Base-by-base conservation (phyloP, 164 flowering plant genomes). In the Stephania yunnanensis region DNA sequence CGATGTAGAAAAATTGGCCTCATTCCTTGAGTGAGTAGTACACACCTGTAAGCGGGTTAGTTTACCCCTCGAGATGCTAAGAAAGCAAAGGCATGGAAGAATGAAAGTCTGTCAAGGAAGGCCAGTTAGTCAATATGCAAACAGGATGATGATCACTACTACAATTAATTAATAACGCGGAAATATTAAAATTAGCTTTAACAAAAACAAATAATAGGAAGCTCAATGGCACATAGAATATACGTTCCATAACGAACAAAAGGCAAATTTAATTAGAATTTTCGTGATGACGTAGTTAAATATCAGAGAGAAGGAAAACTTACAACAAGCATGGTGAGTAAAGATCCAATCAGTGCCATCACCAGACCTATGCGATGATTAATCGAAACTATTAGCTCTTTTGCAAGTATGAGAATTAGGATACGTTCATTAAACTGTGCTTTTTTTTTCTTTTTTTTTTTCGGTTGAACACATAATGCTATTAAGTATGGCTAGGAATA, bases 241-340 rank as follows among this genome's bases (percentile, higher is more conserved):
- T 36, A 36, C 42, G 42, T 36, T 36, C 42, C 42, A 36, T 36
- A 36, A 36, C 42, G 42, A 36, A 36, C 42, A 36, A 36, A 36
- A 36, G 1, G 42, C 4, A 1, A 36, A 36, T 36, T 36, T 36
- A 25, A 25, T 25, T 25, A 36, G 42, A 36, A 36, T 36, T 36
- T 36, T 36, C 3, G 42, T 36, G 44, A 48, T 29, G 5, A 61
- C 42, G 63, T 20, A 50, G 13, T 11, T 9, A 69, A 46, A 13
- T 50, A 50, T 50, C 64, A 42, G 29, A 44, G 17, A 45, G 25
- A 5, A 61, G 58, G 52, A 73, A 36, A 48, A 87, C 94, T 82
- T 90, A 95, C 98, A 5, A 94, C 97, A 80, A 94, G 95, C 98
- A 94, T 94, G 44, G 97, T 91, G 22, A 94, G 87, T 25, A 90